Evolutionary conservation across 306 rosid species (phyloP).

Genomic region (Geum urbanum): DNA sequence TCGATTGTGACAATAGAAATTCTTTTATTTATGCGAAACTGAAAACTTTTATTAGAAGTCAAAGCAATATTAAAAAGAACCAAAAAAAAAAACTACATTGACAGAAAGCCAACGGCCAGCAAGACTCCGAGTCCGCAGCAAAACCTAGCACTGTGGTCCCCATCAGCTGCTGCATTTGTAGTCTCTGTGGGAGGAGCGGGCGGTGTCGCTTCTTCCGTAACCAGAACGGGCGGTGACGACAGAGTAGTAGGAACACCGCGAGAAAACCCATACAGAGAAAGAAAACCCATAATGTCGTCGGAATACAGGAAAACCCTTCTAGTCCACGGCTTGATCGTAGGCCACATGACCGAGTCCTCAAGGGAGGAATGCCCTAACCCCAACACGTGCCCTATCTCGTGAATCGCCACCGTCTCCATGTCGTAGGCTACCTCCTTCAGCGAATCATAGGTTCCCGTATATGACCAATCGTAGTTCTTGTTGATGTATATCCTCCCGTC

Average conservation of each 20-base stretch:
- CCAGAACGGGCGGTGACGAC: too few relatives aligned
- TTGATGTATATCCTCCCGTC: conserved; percentile 70
- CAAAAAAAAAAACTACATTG: too few relatives aligned
- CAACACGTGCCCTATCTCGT: conserved; percentile 81
- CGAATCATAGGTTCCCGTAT: conserved; percentile 42
- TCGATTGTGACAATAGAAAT: too few relatives aligned
- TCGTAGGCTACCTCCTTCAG: conserved; percentile 53
- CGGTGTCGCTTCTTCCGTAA: too few relatives aligned
- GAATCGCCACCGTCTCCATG: conserved; percentile 81
- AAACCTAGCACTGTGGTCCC: too few relatives aligned
- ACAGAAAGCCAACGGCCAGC: too few relatives aligned
- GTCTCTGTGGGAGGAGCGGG: too few relatives aligned
- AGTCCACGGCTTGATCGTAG: conserved; percentile 56
- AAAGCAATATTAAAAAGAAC: too few relatives aligned
- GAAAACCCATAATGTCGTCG: conserved; percentile 72
- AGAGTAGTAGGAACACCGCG: conserved; percentile 26
- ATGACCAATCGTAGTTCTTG: conserved; percentile 61
- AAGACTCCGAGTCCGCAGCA: too few relatives aligned
- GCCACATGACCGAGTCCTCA: conserved; percentile 75
- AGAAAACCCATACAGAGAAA: conserved; percentile 43
- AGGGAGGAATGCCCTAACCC: conserved; percentile 84
- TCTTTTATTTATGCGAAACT: too few relatives aligned
- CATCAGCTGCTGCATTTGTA: too few relatives aligned
- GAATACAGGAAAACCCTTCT: conserved; percentile 47
- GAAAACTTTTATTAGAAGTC: too few relatives aligned